A percentile compares a stretch with the other conserved stretches of the same genome.
These are phyloP conservation scores for Balansia obtecta DNA, from an alignment of 2,329 filamentous ascomycete species.

Conservation along the genomic window DNA sequence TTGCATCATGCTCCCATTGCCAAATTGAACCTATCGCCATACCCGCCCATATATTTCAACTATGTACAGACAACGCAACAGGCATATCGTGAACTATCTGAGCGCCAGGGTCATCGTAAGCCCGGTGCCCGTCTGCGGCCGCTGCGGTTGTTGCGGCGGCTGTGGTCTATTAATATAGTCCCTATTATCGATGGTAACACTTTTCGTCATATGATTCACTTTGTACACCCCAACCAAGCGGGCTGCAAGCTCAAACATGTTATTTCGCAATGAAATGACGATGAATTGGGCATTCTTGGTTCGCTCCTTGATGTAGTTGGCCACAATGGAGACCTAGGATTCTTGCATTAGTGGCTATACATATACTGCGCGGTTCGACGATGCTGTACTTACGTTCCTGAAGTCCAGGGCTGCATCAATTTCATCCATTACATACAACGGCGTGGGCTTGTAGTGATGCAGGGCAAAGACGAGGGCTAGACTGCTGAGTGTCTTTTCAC, in stretches of 20 bases:
- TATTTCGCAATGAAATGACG: slow-evolving; percentile 93
- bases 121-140: slow-evolving; percentile 16
- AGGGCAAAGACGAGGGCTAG: slow-evolving; percentile 94
- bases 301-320: slow-evolving; percentile 96
- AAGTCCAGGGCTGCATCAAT: slow-evolving; percentile 98
- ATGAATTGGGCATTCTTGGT: slow-evolving; percentile 99
- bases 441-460: slow-evolving; percentile 96
- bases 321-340: slow-evolving; percentile 83
- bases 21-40: background rate
- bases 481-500: slow-evolving; percentile 91
- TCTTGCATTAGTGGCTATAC: background rate
- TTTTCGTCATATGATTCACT: slow-evolving; percentile 97
- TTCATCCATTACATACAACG: slow-evolving; percentile 98
- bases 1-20: background rate
- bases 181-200: slow-evolving; percentile 74
- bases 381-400: slow-evolving; percentile 65
- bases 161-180: slow-evolving; percentile 50
- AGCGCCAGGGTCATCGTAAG: slow-evolving; percentile 24
- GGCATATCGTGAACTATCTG: slow-evolving; percentile 12
- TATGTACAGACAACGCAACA: slow-evolving; percentile 2
- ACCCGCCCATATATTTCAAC: background rate
- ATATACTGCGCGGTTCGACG: background rate
- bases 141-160: slow-evolving; percentile 17
- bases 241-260: slow-evolving; percentile 99
- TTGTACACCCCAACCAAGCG: slow-evolving; percentile 96